These are phyloP conservation scores for Aspergillus eucalypticola DNA, from an alignment of 2,329 filamentous ascomycete genomes.

Conservation along the genomic window DNA sequence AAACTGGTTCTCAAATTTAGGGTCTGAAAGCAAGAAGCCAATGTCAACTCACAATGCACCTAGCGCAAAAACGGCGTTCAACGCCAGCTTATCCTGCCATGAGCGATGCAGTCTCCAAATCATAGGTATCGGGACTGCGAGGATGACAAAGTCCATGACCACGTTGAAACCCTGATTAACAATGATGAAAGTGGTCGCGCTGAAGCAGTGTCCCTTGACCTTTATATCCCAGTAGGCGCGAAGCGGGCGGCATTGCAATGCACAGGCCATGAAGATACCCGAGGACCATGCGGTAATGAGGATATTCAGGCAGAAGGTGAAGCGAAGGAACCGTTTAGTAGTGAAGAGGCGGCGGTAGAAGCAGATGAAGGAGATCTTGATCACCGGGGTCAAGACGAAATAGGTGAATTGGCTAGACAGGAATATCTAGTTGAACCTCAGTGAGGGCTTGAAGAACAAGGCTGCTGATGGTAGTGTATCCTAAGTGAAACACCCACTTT, in stretches of 20 bases:
- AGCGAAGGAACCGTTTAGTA: neutral
- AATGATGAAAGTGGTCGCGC: constrained; percentile 27
- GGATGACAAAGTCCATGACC: constrained; percentile 31
- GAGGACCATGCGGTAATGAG: constrained; percentile 27
- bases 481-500: neutral
- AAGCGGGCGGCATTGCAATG: constrained; percentile 28
- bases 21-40: neutral
- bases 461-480: neutral
- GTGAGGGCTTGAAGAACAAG: neutral
- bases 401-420: neutral
- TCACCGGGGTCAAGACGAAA: neutral
- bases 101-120: constrained; percentile 30
- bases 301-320: neutral
- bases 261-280: constrained; percentile 30
- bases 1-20: neutral
- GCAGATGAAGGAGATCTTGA: neutral
- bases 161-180: constrained; percentile 33
- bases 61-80: constrained; percentile 24
- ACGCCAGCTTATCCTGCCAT: constrained; percentile 32
- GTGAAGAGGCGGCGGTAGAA: neutral
- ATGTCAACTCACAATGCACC: neutral
- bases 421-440: neutral
- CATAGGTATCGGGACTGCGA: constrained; percentile 28
- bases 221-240: constrained; percentile 29
- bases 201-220: constrained; percentile 24